These are phyloP conservation scores for Prunella vulgaris DNA, from an alignment of 257 asterid genomes.

Conservation along the genomic window DNA sequence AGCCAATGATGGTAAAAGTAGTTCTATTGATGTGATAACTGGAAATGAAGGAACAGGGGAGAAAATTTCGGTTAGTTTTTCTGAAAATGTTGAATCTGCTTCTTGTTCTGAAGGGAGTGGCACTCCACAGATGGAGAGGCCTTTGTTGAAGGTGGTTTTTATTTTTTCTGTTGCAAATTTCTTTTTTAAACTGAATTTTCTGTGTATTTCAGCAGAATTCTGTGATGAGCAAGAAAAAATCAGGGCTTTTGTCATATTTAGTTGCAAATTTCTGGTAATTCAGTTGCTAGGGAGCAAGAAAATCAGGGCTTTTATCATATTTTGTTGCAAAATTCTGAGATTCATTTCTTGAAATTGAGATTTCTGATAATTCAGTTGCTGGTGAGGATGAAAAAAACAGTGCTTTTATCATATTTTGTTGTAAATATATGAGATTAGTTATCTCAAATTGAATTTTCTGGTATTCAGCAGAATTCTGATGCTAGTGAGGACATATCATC, in stretches of 20 bases:
- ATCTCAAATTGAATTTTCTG: not conserved
- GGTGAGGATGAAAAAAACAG: conserved; percentile 47
- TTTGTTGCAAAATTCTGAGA: not conserved
- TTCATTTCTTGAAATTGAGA: not conserved
- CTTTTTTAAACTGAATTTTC: not conserved
- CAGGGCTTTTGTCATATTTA: not conserved
- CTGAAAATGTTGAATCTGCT: conserved; percentile 33
- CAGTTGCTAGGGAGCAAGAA: too few relatives aligned
- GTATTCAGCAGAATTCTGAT: conserved; percentile 35
- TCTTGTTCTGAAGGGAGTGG: conserved; percentile 58
- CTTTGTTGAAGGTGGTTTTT: conserved; percentile 60
- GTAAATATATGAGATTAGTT: conserved; percentile 1
- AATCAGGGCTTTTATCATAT: not conserved
- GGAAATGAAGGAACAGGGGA: conserved; percentile 28
- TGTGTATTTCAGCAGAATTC: not conserved
- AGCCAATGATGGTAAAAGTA: conserved; percentile 3
- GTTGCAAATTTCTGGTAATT: not conserved
- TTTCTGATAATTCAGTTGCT: conserved; percentile 23
- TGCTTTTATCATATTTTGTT: conserved; percentile 33
- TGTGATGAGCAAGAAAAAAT: conserved; percentile 10
- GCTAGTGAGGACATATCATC: conserved; percentile 42
- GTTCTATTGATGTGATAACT: not conserved
- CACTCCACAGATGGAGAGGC: conserved; percentile 64
- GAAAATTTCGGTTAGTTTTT: conserved; percentile 16
- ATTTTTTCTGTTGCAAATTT: not conserved